phyloP scores from a whole-genome alignment of 257 asterid species.

The Solanum sitiens region DNA sequence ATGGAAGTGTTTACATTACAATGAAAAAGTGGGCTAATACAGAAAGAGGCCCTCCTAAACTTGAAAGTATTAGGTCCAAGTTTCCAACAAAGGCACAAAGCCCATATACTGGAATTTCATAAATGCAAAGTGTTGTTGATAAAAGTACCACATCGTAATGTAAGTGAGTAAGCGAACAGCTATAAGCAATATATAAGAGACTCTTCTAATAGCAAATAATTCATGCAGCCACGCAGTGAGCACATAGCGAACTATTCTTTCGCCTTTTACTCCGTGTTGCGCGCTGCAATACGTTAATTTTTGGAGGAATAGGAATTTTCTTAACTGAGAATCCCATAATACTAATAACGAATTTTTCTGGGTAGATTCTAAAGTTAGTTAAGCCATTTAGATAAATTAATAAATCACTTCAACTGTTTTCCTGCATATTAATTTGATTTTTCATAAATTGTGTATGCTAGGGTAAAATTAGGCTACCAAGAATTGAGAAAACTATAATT shows the following conservation, averaged over 20 bases:
- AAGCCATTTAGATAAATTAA: too few relatives aligned
- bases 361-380: background rate
- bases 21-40: background rate
- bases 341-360: background rate
- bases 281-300: background rate
- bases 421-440: too few relatives aligned
- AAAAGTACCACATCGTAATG: background rate
- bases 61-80: background rate
- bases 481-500: too few relatives aligned
- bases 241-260: background rate
- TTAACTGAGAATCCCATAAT: background rate
- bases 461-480: too few relatives aligned
- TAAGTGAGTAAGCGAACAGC: background rate
- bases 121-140: background rate
- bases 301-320: background rate
- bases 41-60: background rate
- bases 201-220: rapidly evolving
- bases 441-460: too few relatives aligned
- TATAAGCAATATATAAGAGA: background rate
- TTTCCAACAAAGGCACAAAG: background rate
- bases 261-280: background rate
- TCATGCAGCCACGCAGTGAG: background rate
- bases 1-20: background rate
- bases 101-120: background rate
- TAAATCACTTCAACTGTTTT: too few relatives aligned